Evolutionary conservation across 2,329 filamentous ascomycete genomes (phyloP), one percentile per base, ranked within the genome.

Genomic region (Macrophomina pseudophaseolina): DNA sequence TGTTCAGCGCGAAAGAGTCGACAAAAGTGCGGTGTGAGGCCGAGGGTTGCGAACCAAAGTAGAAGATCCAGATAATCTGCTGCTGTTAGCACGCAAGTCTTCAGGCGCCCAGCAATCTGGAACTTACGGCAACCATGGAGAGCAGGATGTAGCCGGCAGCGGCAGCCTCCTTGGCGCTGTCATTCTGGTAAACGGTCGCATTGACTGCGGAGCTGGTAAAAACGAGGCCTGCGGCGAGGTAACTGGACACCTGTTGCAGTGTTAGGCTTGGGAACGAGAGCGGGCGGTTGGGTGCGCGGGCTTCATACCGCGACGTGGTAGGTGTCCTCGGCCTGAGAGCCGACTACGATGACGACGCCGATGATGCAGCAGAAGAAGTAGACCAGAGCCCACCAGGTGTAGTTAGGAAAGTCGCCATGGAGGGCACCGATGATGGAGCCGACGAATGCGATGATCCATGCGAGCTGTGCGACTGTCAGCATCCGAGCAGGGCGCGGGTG

Each of bases 51-150:
- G 94, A 97, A 74, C 95, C 95, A 75, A 97, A 99, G 84, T 98
- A 98, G 81, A 98, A 97, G 72, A 97, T 97, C 95, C 95, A 99
- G 68, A 98, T 88, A 73, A 97, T 92, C 94, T 97, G 72, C 16
- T 52, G 62, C 46, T 16, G 69, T 78, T 69, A 79, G 74, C 42
- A 46, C 46, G n/a, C 16, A 63, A 35, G 58, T 44, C 28, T 38
- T 56, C 30, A 68, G 42, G 64, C 18, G 66, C 59, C 60, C 63
- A 51, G 54, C 38, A 14, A 9, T 28, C 9, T n/a, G 33, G 12
- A 33, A 84, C 92, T 75, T 87, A 97, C 94, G 72, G 91, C 88
- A 65, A 97, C 89, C 88, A 98, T 97, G 67, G 93, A 94, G 54
- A 98, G 84, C 63, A 99, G 85, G 69, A 99, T 97, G 79, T 96